A percentile compares a stretch with the other conserved stretches of the same genome.
phyloP scores from a whole-genome alignment of 2,329 filamentous ascomycete genomes.

The Neonectria ditissima region DNA sequence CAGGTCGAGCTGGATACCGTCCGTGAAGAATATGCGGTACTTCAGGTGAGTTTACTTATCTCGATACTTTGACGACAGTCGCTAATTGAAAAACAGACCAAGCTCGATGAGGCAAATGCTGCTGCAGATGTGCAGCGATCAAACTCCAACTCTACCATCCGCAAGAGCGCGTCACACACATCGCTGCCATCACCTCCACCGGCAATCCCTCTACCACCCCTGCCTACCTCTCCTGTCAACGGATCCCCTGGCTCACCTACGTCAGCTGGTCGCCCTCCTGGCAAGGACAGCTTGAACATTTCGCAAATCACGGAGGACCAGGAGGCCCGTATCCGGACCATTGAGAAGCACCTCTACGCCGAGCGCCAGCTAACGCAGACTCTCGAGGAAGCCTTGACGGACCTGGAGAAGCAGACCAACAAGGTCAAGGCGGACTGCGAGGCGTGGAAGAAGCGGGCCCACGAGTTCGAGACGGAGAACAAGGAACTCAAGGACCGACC shows the following conservation, averaged over 20 bases:
- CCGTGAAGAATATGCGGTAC: slow-evolving; percentile 76
- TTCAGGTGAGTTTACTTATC: slow-evolving; percentile 73
- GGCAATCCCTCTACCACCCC: slow-evolving; percentile 92
- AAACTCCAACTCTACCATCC: slow-evolving; percentile 76
- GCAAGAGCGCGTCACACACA: slow-evolving; percentile 85
- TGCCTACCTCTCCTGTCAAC: slow-evolving; percentile 71
- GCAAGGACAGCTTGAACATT: slow-evolving; percentile 77
- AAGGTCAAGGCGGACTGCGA: slow-evolving; percentile 93
- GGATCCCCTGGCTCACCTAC: slow-evolving; percentile 61
- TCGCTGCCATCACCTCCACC: slow-evolving; percentile 94
- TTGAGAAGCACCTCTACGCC: slow-evolving; percentile 95
- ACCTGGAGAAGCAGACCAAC: slow-evolving; percentile 91
- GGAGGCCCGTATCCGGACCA: slow-evolving; percentile 92
- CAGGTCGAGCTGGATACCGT: slow-evolving; percentile 77
- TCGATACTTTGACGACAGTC: background rate
- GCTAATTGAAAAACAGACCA: slow-evolving; percentile 60
- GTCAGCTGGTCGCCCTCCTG: slow-evolving; percentile 76
- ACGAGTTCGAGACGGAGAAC: slow-evolving; percentile 78
- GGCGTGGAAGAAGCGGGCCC: slow-evolving; percentile 87
- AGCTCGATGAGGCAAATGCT: slow-evolving; percentile 65
- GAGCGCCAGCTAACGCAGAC: slow-evolving; percentile 97
- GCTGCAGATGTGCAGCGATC: slow-evolving; percentile 65
- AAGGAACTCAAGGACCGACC: slow-evolving; percentile 70
- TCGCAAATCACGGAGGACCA: slow-evolving; percentile 93
- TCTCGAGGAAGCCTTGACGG: slow-evolving; percentile 93